A percentile compares a stretch with the other conserved stretches of the same genome.
Conservation (phyloP, 1,284 basidiomycete genomes). For the Pseudozyma flocculosa region DNA sequence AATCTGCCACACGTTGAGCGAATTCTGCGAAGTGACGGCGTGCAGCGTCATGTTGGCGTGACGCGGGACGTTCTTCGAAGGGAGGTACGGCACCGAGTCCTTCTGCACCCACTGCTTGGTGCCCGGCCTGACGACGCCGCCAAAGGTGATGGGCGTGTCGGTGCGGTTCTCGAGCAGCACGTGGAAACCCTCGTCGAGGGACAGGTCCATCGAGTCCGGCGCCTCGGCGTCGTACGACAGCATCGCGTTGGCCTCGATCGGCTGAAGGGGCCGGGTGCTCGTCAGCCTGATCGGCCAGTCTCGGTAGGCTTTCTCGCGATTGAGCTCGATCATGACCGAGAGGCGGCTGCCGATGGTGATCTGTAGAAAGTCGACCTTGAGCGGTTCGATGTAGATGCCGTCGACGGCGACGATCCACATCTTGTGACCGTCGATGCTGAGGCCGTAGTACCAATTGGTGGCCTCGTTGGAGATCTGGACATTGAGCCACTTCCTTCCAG, state of each 20-base stretch:
- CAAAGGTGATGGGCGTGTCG: conserved; percentile 1
- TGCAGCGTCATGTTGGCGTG: conserved; percentile 34
- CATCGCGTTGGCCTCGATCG: conserved; percentile 35
- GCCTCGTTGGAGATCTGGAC: conserved; percentile 27
- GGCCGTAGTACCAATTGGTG: conserved; percentile 25
- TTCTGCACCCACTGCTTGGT: conserved; percentile 22
- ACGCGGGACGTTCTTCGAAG: conserved; percentile 11
- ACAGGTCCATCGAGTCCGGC: conserved; percentile 10
- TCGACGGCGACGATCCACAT: conserved; percentile 39
- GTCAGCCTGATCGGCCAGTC: conserved; percentile 34
- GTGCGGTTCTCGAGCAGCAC: conserved; percentile 3
- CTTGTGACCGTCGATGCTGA: conserved; percentile 20
- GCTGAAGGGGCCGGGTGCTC: conserved; percentile 26
- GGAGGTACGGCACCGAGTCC: conserved; percentile 18
- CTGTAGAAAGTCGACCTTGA: conserved; percentile 28
- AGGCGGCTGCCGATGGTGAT: conserved; percentile 35
- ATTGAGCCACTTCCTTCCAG: conserved; percentile 29
- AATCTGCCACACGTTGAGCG: conserved; percentile 41
- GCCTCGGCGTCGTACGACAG: conserved; percentile 25
- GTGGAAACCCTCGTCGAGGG: conserved; percentile 22
- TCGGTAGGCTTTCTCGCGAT: conserved; percentile 9
- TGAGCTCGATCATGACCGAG: conserved; percentile 37
- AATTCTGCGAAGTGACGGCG: conserved; percentile 35
- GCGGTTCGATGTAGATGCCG: conserved; percentile 29
- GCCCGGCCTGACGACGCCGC: background rate